Evolutionary conservation across 139 green algal genomes (phyloP), one percentile per base, ranked within the genome.

Genomic region (Chlorella ohadii): DNA sequence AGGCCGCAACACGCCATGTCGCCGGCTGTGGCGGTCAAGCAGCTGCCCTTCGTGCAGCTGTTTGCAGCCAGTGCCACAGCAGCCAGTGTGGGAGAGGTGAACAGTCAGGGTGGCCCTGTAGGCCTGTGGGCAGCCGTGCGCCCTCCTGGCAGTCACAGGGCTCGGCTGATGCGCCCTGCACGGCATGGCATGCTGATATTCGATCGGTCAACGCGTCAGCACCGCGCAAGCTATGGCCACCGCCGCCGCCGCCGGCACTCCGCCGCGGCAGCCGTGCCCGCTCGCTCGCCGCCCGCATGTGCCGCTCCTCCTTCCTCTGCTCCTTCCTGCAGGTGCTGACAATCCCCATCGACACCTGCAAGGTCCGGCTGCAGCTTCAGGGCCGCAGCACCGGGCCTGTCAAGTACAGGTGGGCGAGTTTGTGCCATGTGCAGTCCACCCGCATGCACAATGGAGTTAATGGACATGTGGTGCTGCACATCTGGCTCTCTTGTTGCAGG

Each of bases 341-440:
- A 5, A 85, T 99, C 12, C 96, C 96, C 0, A 86, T 99, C 19
- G 96, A 99, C 87, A 99, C 96, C 15, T 95, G 94, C 41, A 99
- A 99, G 73, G 96, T 99, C 23, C 71, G 95, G 28, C 85, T 99
- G 55, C 96, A 99, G 82, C 78, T 98, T 17, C 96, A 99, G 76
- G 63, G 25, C 11, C 82, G 75, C 73, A 3, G 61, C 84, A 28
- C 41, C 17, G 74, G 65, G 13, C 86, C 79, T 4, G 80, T 63
- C 31, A 93, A 93, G 61, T 95, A 95, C 81, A 79, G 28, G 86
- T 89, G 33, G 34, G 84, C 22, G 0, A 28, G 20, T 3, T 72
- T 9, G 65, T 11, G 22, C n/a, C 65, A 72, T 13, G 65, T 28
- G 65, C 31, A 19, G n/a, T n/a, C n/a, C n/a, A n/a, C n/a, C n/a